Base-by-base conservation (phyloP, 2,329 filamentous ascomycete genomes). In the Zasmidium angulare region DNA sequence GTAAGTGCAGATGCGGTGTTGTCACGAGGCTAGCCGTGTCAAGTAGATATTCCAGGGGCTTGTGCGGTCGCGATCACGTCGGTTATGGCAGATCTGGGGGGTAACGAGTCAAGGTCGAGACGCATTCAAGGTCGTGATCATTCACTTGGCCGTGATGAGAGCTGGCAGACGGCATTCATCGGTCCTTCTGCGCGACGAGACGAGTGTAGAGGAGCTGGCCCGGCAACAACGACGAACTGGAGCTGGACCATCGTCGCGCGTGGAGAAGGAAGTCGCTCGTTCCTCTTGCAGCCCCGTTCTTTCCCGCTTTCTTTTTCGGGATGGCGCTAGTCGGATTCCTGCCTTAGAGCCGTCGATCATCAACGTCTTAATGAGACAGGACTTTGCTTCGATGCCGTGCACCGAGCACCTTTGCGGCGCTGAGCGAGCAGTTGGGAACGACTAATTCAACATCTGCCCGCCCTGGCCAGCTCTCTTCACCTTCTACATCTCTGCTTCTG, bases 291-390 rank as follows among this genome's bases (percentile, higher is more conserved):
- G 29, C 14, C 29, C 29, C 29, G 29, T 36, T 14, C 29, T 36
- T 36, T 36, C 29, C 14, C 14, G 29, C 14, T 7, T 14, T 14
- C 14, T 7, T 36, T 36, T 36, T 36, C 14, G 29, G 29, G 7
- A 7, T 7, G 29, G 14, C 29, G 29, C 29, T 36, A 36, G 29
- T 14, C 29, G 26, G 26, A 11, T 29, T 29, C 26, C 26, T 29
- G 26, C 36, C 12, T 17, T 43, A 31, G 23, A 12, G 31, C 19
- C 23, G 53, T 19, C 43, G 53, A 55, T 55, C 53, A 46, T 17
- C 29, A 20, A 55, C 46, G 53, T 48, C 43, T 14, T 31, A 54
- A 54, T 47, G 52, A 54, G 31, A 26, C 52, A 54, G 19, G 26
- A 55, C 23, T n/a, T 20, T 43, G 36, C 36, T 43, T 43, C 36